Conservation (phyloP, 768 basidiomycete genomes). For the Tremella mesenterica region DNA sequence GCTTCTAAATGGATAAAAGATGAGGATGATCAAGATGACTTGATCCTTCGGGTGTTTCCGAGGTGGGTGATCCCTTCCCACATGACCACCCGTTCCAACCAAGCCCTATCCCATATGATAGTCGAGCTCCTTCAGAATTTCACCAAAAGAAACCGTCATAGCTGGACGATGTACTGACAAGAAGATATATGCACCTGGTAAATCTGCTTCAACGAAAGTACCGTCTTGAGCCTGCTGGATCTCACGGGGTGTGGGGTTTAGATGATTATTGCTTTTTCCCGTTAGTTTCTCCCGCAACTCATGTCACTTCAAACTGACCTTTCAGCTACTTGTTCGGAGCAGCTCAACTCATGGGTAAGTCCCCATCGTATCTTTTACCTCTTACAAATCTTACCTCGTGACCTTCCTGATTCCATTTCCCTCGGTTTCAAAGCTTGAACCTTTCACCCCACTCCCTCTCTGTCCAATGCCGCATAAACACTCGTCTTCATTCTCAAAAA, state of each 20-base stretch:
- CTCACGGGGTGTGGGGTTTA: conserved; percentile 95
- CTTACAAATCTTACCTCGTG: conserved; percentile 55
- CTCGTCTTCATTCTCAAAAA: no score
- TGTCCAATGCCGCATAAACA: no score
- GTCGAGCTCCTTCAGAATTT: no score
- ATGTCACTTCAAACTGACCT: not conserved
- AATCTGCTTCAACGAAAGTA: conserved; percentile 84
- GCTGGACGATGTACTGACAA: no score
- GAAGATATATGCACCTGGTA: conserved; percentile 70
- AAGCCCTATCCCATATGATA: not conserved
- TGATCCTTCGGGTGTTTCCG: conserved; percentile 40
- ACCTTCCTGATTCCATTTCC: conserved; percentile 31
- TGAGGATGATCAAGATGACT: conserved; percentile 38
- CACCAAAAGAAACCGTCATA: not conserved
- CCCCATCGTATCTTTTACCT: no score
- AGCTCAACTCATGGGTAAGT: conserved; percentile 56
- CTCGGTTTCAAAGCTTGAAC: no score
- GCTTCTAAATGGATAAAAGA: conserved; percentile 29
- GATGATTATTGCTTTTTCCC: conserved; percentile 85
- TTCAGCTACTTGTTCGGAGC: conserved; percentile 72
- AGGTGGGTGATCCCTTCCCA: no score
- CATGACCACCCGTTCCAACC: conserved; percentile 2
- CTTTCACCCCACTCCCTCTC: no score
- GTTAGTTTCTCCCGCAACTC: conserved; percentile 12
- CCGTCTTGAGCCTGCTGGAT: conserved; percentile 87